Base-by-base conservation (phyloP, 345 rosid genomes). In the Sapria himalayana region DNA sequence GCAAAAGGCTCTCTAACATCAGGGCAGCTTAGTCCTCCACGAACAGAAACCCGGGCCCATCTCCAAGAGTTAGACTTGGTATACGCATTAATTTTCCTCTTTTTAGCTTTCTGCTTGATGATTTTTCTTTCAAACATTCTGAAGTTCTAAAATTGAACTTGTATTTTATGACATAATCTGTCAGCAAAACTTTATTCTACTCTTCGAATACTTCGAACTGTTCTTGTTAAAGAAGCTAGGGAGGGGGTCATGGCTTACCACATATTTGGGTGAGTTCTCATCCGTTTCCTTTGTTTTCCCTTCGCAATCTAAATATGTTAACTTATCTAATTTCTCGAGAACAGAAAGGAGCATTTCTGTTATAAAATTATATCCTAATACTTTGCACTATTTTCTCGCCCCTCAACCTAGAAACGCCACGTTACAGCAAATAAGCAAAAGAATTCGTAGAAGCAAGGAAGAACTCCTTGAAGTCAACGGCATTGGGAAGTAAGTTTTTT, bases 401-500 rank as follows among this genome's bases (percentile, higher is more conserved):
- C 50, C 22, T 51, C 47, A 39, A 34, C 51, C 27, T 51, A 82
- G 98, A 54, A 89, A 89, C 51, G 72, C 81, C 22, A 69, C 80
- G 0, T 65, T 89, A 54, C 78, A 78, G 55, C 79, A 68, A 18
- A 50, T 89, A 22, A 76, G 98, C 67, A 74, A 51, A 61, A 59
- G 66, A 57, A 36, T 82, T 56, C 98, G 93, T 4, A 71, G 91
- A 63, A 72, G 93, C 36, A 69, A 76, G 67, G 91, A 76, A 61
- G 93, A 82, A 64, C 80, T 89, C 50, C 91, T 89, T 0, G 98
- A 89, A 57, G 62, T 82, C 58, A 64, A 65, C 66, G 98, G 98
- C 60, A 81, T 89, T 44, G 93, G 91, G 33, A 89, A 76, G 94
- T 89, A 71, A 66, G 98, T 72, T 54, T 33, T 46, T 25, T 23